Percentiles rank a stretch among this genome's conserved stretches.
These are phyloP conservation scores for Quercus tomentella DNA, from an alignment of 331 rosid species.

Conservation along the genomic window DNA sequence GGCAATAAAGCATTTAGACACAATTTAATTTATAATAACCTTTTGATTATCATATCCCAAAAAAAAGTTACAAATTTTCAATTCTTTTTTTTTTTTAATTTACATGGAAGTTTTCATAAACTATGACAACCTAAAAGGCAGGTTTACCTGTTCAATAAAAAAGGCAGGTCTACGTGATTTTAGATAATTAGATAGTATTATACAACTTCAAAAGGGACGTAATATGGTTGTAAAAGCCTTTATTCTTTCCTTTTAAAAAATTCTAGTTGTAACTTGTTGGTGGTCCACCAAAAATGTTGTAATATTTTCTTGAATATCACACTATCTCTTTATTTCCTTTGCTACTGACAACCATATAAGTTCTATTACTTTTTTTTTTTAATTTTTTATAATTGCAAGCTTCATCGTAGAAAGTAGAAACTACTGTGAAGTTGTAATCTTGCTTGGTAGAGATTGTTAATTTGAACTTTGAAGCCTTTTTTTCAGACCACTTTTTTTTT, in stretches of 20 bases:
- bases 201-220: constrained; percentile 31
- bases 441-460: too few species aligned
- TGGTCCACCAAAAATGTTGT: not conserved
- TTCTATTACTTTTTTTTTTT: too few species aligned
- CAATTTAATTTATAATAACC: not conserved
- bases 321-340: too few species aligned
- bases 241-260: constrained; percentile 20
- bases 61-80: not conserved
- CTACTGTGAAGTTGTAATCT: too few species aligned
- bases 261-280: constrained; percentile 18
- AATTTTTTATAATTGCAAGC: too few species aligned
- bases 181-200: not conserved
- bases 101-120: not conserved
- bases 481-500: too few species aligned
- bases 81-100: not conserved
- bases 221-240: constrained; percentile 34
- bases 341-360: too few species aligned
- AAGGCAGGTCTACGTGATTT: not conserved
- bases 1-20: not conserved
- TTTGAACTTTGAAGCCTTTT: too few species aligned
- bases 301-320: constrained; percentile 23
- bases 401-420: too few species aligned
- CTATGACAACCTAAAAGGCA: constrained; percentile 12
- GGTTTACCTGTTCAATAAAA: not conserved
- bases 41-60: not conserved